Base-by-base conservation (phyloP, 2,329 filamentous ascomycete species). In the Xylariaceae sp. region DNA sequence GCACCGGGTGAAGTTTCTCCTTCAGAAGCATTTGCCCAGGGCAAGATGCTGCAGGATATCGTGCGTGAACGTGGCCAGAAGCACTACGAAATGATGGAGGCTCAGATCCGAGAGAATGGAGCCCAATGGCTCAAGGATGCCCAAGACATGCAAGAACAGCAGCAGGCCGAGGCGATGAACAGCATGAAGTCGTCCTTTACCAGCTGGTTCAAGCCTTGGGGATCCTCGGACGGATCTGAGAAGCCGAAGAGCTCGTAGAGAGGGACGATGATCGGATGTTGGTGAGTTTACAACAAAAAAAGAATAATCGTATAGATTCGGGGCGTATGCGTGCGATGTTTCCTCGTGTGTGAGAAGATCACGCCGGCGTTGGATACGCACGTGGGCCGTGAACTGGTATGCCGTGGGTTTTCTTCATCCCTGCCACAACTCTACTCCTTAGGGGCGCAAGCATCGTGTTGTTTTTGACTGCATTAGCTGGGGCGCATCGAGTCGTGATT, bases 51-150 rank as follows among this genome's bases (percentile, higher is more conserved):
- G 66, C 92, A 92, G 76, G 94, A 99, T 72, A 87, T 96, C 74
- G 92, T 94, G 54, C 87, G 94, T 53, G 94, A 99, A 77, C 84
- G 92, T 53, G 94, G 94, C 39, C 89, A 92, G 77, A 88, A 88
- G 73, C 89, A 92, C 75, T 99, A 97, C 76, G 85, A 96, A 78
- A 77, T 87, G 67, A 82, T 97, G 63, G 93, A 97, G 75, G 88
- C 87, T 76, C 89, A 96, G 77, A 96, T 99, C 68, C 83, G 88
- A 51, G 89, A 95, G 74, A 94, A 97, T 72, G 94, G 92, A 55
- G 91, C 93, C 74, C 91, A 93, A 77, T 97, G 92, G 90, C 80
- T 99, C 67, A 92, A 92, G 79, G 93, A 97, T 75, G 92, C 96
- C 80, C 89, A 89, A 49, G 87, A 87, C 53, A 84, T 90, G 72